phyloP scores from a whole-genome alignment of 139 green algal genomes.

The Pleodorina starrii region DNA sequence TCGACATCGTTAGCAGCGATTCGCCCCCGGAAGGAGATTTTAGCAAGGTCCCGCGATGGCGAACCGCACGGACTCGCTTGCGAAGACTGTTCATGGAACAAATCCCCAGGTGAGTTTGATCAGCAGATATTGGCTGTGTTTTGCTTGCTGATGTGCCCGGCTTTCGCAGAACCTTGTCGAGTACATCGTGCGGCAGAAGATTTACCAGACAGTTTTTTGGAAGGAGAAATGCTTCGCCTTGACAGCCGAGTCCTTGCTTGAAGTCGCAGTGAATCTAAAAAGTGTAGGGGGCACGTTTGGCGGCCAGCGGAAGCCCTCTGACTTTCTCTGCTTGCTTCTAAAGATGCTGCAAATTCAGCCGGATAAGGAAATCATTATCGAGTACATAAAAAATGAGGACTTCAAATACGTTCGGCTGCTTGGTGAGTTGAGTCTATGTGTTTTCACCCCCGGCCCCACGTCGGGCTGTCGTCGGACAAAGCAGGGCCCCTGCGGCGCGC shows the following conservation, averaged over 20 bases:
- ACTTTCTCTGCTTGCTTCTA: conserved; percentile 96
- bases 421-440: conserved; percentile 61
- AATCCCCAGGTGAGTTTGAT: conserved; percentile 88
- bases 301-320: conserved; percentile 84
- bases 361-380: conserved; percentile 97
- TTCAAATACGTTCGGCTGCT: conserved; percentile 96
- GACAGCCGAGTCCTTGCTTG: conserved; percentile 94
- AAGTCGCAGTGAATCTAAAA: conserved; percentile 93
- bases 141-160: not conserved
- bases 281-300: conserved; percentile 90
- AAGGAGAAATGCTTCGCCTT: conserved; percentile 99
- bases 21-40: too few species aligned
- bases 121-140: not conserved
- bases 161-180: conserved; percentile 90
- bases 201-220: conserved; percentile 97
- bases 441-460: too few species aligned
- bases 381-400: conserved; percentile 99
- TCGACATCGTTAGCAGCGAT: too few species aligned
- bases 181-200: conserved; percentile 92
- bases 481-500: too few species aligned
- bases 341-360: conserved; percentile 99
- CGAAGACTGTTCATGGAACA: conserved; percentile 85
- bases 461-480: too few species aligned
- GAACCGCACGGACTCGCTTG: conserved; percentile 88
- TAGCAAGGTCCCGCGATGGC: too few species aligned